Conservation (phyloP, 2,329 filamentous ascomycete genomes). For the Fusarium succisae region DNA sequence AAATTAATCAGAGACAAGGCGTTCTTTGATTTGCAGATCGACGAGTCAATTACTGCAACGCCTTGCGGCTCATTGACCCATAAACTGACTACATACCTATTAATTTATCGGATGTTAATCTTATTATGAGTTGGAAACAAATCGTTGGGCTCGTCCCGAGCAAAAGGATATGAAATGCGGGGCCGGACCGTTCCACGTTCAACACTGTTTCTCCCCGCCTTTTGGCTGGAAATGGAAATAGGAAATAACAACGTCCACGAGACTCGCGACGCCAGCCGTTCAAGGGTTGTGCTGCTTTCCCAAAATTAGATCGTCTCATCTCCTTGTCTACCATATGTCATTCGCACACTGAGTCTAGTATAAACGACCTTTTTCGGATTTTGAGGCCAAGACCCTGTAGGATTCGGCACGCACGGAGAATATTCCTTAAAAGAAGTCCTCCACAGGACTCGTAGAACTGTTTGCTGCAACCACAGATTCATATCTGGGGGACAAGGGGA, state of each 20-base stretch:
- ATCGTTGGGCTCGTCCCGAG: neutral
- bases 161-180: constrained; percentile 4
- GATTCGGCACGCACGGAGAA: constrained; percentile 31
- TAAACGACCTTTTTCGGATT: neutral
- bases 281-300: neutral
- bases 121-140: neutral
- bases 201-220: constrained; percentile 27
- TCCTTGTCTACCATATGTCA: neutral
- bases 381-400: constrained; percentile 4
- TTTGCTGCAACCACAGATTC: constrained; percentile 22
- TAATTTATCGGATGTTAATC: neutral
- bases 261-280: neutral
- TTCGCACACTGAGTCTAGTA: neutral
- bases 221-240: constrained; percentile 33
- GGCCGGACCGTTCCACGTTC: constrained; percentile 30
- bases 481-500: neutral
- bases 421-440: constrained; percentile 15
- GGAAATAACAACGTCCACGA: neutral
- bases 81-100: neutral
- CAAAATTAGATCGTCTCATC: constrained; percentile 17
- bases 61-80: constrained; percentile 11
- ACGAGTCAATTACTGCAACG: neutral
- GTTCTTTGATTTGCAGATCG: constrained; percentile 6
- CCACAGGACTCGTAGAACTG: constrained; percentile 6
- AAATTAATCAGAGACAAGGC: constrained; percentile 22